A percentile compares a stretch with the other conserved stretches of the same genome.
Conservation (phyloP, 1,284 basidiomycete genomes). For the Cryptococcus sp. region DNA sequence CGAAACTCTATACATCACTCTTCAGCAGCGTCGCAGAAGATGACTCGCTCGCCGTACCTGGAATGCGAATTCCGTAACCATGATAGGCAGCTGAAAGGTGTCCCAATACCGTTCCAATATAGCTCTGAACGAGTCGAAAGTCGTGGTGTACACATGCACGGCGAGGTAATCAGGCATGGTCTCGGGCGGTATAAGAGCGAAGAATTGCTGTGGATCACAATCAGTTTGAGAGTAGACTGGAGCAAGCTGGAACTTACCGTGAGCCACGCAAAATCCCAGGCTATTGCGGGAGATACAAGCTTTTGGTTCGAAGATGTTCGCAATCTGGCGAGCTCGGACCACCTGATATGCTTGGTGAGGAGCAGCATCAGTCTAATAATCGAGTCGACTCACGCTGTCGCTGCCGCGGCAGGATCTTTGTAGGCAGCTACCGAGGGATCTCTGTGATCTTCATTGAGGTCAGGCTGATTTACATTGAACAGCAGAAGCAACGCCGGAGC, state of each 20-base stretch:
- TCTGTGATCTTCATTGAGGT: conserved; percentile 27
- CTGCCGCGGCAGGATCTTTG: conserved; percentile 27
- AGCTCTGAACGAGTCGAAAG: conserved; percentile 38
- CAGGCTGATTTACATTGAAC: background rate
- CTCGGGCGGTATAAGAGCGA: conserved; percentile 26
- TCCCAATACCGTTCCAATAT: conserved; percentile 34
- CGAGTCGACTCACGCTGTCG: conserved; percentile 25
- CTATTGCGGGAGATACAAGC: conserved; percentile 45
- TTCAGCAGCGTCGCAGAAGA: background rate
- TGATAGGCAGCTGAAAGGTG: conserved; percentile 40
- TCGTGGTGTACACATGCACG: conserved; percentile 48
- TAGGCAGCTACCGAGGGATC: conserved; percentile 32
- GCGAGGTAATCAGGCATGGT: conserved; percentile 40
- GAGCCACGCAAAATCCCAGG: conserved; percentile 37
- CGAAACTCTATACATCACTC: conserved; percentile 32
- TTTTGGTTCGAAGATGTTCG: conserved; percentile 22
- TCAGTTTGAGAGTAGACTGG: background rate
- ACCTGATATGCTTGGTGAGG: conserved; percentile 21
- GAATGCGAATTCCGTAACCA: conserved; percentile 49
- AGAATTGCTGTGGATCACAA: conserved; percentile 27
- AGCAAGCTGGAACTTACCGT: conserved; percentile 24
- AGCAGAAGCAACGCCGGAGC: background rate
- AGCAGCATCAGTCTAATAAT: background rate
- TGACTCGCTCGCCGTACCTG: conserved; percentile 21
- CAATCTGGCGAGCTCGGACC: conserved; percentile 34